Evolutionary conservation across 2,329 filamentous ascomycete genomes (phyloP), one percentile per base, ranked within the genome.

Genomic region (Orbilia quercus): DNA sequence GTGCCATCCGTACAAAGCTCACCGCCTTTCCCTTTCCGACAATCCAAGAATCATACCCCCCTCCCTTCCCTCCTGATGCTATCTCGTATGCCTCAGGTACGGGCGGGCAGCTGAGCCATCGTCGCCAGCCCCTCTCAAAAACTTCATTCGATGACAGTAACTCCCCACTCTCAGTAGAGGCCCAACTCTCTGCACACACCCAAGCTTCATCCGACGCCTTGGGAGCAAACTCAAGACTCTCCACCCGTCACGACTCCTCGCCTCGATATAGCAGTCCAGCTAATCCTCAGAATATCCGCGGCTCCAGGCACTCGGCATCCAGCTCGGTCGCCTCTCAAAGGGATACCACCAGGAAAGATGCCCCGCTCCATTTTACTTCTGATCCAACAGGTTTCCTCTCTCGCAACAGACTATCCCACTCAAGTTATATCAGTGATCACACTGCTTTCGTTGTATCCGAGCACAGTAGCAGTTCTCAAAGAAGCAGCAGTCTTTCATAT

Each of bases 121-220:
- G n/a, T n/a, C n/a, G 23, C 16, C 55, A 62, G 11, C 42, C 57
- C 42, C 48, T 47, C 28, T 31, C 38, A 2, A 23, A 50, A 14
- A 50, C 34, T 9, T 23, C 18, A 9, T n/a, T 42, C 12, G 18
- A 11, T 23, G 34, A 28, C 48, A 36, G 11, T 18, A 16, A 34
- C 42, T 58, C 16, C 22, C 51, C 58, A 6, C 48, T 16, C 2
- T 62, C 66, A 1, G 14, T 53, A 2, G 45, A 9, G 14, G 51
- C 51, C 34, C 59, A 60, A 22, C 67, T 20, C 7, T 72, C 67
- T 22, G 59, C 53, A 7, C 51, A 65, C 23, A 72, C 67, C 0
- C 58, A 72, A 48, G 67, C 67, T 22, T 72, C 67, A 44, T 72
- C 67, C 1, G 67, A 72, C n/a, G 67, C 67, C 2, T 59, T 72